These are phyloP conservation scores for Daldinia decipiens DNA, from an alignment of 495 filamentous ascomycete species.

Conservation along the genomic window DNA sequence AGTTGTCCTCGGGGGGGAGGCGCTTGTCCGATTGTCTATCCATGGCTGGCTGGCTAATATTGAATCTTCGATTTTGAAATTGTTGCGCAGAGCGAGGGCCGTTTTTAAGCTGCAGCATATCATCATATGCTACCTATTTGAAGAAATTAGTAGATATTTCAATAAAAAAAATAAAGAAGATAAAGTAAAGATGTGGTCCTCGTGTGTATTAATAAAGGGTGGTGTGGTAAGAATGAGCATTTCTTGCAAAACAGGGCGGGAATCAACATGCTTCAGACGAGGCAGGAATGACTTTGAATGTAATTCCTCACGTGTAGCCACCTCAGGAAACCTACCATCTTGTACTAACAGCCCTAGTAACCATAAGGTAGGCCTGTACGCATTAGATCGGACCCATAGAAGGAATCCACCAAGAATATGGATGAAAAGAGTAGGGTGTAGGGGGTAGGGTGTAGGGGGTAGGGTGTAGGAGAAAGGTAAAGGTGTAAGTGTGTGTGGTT, in stretches of 20 bases:
- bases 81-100: conserved; percentile 19
- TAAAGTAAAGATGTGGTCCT: neutral
- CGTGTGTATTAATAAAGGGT: neutral
- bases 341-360: neutral
- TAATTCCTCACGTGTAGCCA: neutral
- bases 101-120: conserved; percentile 23
- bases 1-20: conserved; percentile 43
- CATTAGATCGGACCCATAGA: neutral
- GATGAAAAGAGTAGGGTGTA: neutral
- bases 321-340: neutral
- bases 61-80: conserved; percentile 8
- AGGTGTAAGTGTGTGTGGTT: neutral
- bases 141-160: conserved; percentile 35
- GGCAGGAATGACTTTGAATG: neutral
- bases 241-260: neutral
- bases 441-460: neutral
- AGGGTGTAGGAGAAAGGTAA: neutral
- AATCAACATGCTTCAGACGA: neutral
- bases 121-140: conserved; percentile 29
- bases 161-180: conserved; percentile 1
- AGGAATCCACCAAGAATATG: neutral
- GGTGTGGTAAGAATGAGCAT: neutral
- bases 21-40: conserved; percentile 19
- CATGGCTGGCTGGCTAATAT: neutral
- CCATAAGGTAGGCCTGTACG: neutral